Evolutionary conservation across 75 land plant genomes (phyloP).

Genomic region (Cryptomeria japonica): DNA sequence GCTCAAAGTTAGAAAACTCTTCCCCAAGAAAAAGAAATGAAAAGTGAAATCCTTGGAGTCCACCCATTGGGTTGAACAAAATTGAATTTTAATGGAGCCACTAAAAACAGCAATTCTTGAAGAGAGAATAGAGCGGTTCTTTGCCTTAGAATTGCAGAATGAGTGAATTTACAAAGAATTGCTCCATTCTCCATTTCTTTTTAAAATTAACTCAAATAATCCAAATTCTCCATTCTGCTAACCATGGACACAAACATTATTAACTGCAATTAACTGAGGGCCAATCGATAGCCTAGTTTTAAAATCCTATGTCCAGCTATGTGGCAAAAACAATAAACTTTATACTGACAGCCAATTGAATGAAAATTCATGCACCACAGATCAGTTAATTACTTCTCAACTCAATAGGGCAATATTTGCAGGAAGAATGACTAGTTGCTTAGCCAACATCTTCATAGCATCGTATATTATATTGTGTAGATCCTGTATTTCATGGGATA

Average conservation of each 20-base stretch:
- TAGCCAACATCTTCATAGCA: neutral
- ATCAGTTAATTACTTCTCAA: slow-evolving; percentile 1
- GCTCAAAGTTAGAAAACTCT: too few species aligned
- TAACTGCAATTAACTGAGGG: neutral
- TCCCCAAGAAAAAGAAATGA: too few species aligned
- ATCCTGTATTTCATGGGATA: neutral
- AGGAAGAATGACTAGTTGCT: neutral
- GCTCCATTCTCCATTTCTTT: neutral
- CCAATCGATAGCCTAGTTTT: neutral
- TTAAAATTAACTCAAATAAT: neutral
- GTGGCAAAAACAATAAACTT: neutral
- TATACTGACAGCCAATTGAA: neutral
- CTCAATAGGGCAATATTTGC: neutral
- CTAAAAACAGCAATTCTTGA: too few species aligned
- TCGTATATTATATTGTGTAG: neutral
- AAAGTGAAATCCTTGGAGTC: too few species aligned
- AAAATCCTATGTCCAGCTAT: neutral
- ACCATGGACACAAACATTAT: neutral
- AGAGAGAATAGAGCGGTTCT: too few species aligned
- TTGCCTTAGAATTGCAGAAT: too few species aligned
- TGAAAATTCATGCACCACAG: neutral
- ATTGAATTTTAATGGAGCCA: too few species aligned
- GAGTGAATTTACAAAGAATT: too few species aligned
- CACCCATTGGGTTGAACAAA: too few species aligned
- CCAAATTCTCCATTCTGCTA: neutral